Conservation (phyloP, 2,329 filamentous ascomycete genomes). For the Xylariaceae sp. region DNA sequence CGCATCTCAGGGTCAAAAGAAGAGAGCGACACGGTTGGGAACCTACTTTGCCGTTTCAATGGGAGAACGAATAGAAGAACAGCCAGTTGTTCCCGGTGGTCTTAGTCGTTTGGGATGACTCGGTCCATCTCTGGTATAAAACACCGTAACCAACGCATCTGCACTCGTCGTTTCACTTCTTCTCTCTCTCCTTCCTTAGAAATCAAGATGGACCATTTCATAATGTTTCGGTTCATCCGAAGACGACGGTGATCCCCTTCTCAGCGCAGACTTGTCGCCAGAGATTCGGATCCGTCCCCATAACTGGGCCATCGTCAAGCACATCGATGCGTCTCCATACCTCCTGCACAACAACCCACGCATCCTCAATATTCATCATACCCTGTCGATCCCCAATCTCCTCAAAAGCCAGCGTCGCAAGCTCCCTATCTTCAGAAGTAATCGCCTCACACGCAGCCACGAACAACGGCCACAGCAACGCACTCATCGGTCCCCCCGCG, state of each 20-base stretch:
- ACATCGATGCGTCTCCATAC: slow-evolving; percentile 52
- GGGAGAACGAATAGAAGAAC: background rate
- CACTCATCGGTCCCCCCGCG: slow-evolving; percentile 56
- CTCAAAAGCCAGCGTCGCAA: slow-evolving; percentile 48
- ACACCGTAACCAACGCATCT: background rate
- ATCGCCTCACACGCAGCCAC: slow-evolving; percentile 57
- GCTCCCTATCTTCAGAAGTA: slow-evolving; percentile 42
- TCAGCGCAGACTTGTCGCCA: slow-evolving; percentile 55
- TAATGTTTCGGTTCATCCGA: slow-evolving; percentile 40
- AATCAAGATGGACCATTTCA: background rate
- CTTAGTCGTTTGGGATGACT: too few relatives aligned
- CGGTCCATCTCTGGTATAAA: background rate
- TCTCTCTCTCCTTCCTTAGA: too few relatives aligned
- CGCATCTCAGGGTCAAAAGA: background rate
- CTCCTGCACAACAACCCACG: slow-evolving; percentile 56
- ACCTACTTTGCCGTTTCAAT: background rate
- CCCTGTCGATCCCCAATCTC: slow-evolving; percentile 54
- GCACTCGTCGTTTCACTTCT: background rate
- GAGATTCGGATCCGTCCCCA: slow-evolving; percentile 36
- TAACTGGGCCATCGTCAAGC: slow-evolving; percentile 23
- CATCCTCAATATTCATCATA: slow-evolving; percentile 59
- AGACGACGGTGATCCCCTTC: slow-evolving; percentile 55
- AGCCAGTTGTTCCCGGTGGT: too few relatives aligned
- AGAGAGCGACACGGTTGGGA: background rate
- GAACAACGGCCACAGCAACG: slow-evolving; percentile 60